phyloP scores from a whole-genome alignment of 2,329 filamentous ascomycete species.

The Camptophora hylomeconis region DNA sequence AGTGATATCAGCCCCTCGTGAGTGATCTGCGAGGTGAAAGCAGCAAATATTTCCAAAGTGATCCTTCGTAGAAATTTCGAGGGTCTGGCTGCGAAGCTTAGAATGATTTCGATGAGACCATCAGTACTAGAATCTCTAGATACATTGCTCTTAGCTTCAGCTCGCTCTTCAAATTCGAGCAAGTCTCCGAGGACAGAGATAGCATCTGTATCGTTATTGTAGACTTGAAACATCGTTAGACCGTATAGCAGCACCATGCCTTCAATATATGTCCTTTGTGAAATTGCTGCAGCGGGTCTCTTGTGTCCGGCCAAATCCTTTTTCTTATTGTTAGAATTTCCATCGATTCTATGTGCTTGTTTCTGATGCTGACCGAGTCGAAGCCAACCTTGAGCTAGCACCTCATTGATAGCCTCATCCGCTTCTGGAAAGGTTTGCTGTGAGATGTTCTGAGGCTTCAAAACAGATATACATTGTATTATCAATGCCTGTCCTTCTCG shows the following conservation, averaged over 20 bases:
- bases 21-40: conserved; percentile 65
- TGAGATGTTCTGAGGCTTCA: no score
- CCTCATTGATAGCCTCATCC: no score
- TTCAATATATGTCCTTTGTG: conserved; percentile 39
- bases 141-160: conserved; percentile 15
- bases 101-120: conserved; percentile 70
- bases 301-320: no score
- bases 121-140: conserved; percentile 42
- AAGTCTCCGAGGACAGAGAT: conserved; percentile 56
- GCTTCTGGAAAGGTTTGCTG: no score
- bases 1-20: conserved; percentile 56
- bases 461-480: no score
- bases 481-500: no score
- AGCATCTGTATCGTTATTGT: conserved; percentile 80
- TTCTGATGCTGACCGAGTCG: no score
- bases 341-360: no score
- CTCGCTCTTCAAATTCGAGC: conserved; percentile 1
- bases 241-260: conserved; percentile 72
- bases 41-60: conserved; percentile 74
- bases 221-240: conserved; percentile 74
- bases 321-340: no score
- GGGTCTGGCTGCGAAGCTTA: conserved; percentile 79
- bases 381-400: no score
- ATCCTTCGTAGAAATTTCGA: conserved; percentile 76
- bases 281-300: no score